These are phyloP conservation scores for Teunomyces lycoperdinae DNA, from an alignment of 805 yeast species.

Conservation along the genomic window DNA sequence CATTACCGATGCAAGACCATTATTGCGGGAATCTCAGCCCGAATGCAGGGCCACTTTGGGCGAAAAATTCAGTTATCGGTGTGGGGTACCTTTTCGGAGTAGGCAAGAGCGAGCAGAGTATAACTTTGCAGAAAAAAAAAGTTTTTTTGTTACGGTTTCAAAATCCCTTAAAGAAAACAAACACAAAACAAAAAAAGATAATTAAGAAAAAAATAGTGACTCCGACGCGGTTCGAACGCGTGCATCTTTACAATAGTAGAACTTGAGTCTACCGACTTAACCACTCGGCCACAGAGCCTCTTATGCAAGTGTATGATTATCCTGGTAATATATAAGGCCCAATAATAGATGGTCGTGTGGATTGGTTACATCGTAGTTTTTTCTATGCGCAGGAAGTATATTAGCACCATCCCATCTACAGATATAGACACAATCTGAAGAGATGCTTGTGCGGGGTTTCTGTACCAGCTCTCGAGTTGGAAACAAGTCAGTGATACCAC, in stretches of 20 bases:
- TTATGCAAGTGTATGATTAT: neutral
- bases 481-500: slow-evolving; percentile 15
- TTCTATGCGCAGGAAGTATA: slow-evolving; percentile 1
- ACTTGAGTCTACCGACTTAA: slow-evolving; percentile 4
- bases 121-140: neutral
- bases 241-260: slow-evolving; percentile 4
- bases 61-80: neutral
- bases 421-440: neutral
- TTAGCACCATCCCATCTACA: neutral
- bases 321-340: no score
- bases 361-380: neutral
- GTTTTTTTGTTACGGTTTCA: no score
- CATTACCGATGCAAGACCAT: neutral
- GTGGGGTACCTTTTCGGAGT: neutral
- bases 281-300: slow-evolving; percentile 4
- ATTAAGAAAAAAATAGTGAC: neutral
- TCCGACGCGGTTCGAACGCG: slow-evolving; percentile 5
- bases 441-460: slow-evolving; percentile 5
- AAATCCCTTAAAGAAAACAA: neutral
- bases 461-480: neutral
- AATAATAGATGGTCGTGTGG: neutral
- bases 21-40: neutral
- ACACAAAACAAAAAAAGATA: neutral
- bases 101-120: neutral
- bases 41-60: neutral